These are phyloP conservation scores for Populus tremula DNA, from an alignment of 345 rosid species.

Conservation along the genomic window DNA sequence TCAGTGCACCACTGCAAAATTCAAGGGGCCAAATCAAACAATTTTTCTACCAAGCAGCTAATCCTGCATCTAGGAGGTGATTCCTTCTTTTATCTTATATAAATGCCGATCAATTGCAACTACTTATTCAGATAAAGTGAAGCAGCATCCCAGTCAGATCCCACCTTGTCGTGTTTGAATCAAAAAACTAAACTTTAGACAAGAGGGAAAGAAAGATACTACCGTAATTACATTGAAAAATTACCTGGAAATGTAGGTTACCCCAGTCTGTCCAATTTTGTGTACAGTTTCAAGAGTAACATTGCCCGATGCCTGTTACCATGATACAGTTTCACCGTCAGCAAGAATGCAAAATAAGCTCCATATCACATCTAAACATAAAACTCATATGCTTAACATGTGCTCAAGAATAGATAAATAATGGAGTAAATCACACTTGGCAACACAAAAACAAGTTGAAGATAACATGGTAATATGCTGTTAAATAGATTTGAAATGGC, in stretches of 20 bases:
- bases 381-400: not conserved
- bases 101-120: not conserved
- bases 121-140: not conserved
- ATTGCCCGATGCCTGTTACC: constrained; percentile 85
- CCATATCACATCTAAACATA: not conserved
- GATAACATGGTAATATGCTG: not conserved
- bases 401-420: not conserved
- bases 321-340: constrained; percentile 13
- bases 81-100: not conserved
- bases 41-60: not conserved
- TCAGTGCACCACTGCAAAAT: constrained; percentile 76
- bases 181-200: not conserved
- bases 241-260: constrained; percentile 89
- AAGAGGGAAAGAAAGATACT: not conserved
- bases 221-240: not conserved
- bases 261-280: constrained; percentile 93
- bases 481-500: not conserved
- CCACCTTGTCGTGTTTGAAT: not conserved
- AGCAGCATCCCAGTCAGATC: not conserved
- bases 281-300: constrained; percentile 85
- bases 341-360: not conserved
- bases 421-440: not conserved
- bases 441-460: not conserved
- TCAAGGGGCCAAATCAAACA: not conserved
- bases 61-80: too few relatives aligned